A percentile compares a stretch with the other conserved stretches of the same genome.
Conservation (phyloP, 805 yeast genomes). For the Candida boidinii region DNA sequence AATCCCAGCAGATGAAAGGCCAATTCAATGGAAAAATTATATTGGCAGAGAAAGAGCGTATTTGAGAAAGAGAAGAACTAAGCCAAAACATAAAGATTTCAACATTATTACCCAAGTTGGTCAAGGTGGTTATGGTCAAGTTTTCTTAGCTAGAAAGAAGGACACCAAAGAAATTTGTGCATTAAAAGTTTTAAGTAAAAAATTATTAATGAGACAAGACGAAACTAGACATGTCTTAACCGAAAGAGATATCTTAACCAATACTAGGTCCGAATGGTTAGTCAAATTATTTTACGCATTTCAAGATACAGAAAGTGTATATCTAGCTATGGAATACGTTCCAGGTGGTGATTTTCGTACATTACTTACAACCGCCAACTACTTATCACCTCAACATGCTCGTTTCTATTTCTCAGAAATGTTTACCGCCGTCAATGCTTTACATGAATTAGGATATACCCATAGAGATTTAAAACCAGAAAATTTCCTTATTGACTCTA, state of each 20-base stretch:
- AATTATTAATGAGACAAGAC: conserved; percentile 76
- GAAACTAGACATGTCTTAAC: conserved; percentile 94
- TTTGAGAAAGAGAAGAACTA: conserved; percentile 79
- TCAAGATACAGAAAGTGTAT: conserved; percentile 85
- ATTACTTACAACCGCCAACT: conserved; percentile 84
- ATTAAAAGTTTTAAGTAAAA: conserved; percentile 82
- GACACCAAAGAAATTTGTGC: conserved; percentile 97
- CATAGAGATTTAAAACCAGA: conserved; percentile 97
- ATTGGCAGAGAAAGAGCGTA: conserved; percentile 76
- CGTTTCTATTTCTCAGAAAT: conserved; percentile 92
- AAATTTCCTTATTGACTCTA: conserved; percentile 79
- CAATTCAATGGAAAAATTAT: conserved; percentile 69
- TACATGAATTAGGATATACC: conserved; percentile 91
- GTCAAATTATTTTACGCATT: conserved; percentile 91
- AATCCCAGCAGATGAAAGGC: conserved; percentile 28
- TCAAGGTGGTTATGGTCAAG: conserved; percentile 99
- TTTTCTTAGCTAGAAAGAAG: conserved; percentile 87
- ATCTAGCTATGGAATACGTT: conserved; percentile 98
- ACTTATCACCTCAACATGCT: conserved; percentile 88
- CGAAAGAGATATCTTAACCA: conserved; percentile 94
- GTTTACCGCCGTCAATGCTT: conserved; percentile 90
- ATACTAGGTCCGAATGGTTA: conserved; percentile 92
- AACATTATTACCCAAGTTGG: conserved; percentile 98
- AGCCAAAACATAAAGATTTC: conserved; percentile 91
- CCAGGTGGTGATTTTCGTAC: conserved; percentile 99